Evolutionary conservation across 441 rosid species (phyloP), one percentile per base, ranked within the genome.

Genomic region (Melastoma candidum): DNA sequence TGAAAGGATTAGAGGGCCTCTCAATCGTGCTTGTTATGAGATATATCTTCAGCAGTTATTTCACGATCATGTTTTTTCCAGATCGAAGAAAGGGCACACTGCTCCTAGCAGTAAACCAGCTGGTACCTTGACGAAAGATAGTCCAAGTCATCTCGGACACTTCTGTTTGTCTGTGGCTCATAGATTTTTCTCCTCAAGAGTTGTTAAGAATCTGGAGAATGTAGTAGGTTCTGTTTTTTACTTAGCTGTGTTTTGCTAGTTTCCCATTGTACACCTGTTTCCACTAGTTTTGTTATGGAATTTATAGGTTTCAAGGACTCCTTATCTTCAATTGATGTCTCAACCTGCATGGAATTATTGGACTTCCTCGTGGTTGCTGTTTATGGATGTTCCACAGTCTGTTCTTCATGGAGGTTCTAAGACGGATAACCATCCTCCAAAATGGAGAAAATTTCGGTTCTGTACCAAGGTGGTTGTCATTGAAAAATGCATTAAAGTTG

Each of bases 331-430:
- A 68, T 74, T 85, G 74, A 72, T 79, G 72, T 85, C 92, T 54
- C 94, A 92, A 73, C 95, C 97, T 26, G 78, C 97, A 55, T 88
- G 98, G 98, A 77, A 84, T 77, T 88, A 94, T 56, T 77, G 90
- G 59, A 72, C 81, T 65, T 92, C 98, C 47, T 84, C 98, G 48
- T 85, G 98, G 95, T 85, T 94, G 46, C 72, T 92, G 72, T 76
- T 66, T 55, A 70, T 88, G 88, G 79, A 75, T 62, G 78, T 85
- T 63, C 94, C 97, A 54, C 84, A 69, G 53, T 85, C 95, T 58
- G 73, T 83, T 58, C 86, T 81, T 67, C 75, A 73, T 14, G 72
- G 75, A 54, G 76, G 66, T n/a, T 66, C 75, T 47, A 83, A 69
- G 56, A 51, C 61, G 4, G 86, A 78, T 64, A 45, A 51, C 56